phyloP scores from a whole-genome alignment of 139 green algal species.

The Tetradesmus obliquus region DNA sequence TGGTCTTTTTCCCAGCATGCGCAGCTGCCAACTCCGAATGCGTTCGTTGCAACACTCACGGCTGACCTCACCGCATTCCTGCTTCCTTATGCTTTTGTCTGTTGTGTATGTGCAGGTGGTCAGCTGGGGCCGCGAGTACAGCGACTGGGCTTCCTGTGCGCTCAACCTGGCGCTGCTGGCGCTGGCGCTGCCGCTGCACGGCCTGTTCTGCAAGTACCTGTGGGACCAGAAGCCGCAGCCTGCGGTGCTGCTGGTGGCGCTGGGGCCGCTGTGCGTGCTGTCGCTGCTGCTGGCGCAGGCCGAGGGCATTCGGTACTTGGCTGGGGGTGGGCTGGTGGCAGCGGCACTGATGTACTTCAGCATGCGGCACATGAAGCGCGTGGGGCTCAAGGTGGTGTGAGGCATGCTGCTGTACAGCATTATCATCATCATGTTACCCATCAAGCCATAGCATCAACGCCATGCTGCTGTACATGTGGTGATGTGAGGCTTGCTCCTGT shows the following conservation, averaged over 20 bases:
- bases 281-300: slow-evolving; percentile 58
- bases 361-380: slow-evolving; percentile 58
- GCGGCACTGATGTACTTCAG: slow-evolving; percentile 65
- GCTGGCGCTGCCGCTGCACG: slow-evolving; percentile 60
- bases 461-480: not conserved
- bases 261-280: slow-evolving; percentile 71
- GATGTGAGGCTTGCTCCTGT: not conserved
- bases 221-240: slow-evolving; percentile 60
- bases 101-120: not conserved
- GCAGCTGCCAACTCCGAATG: not conserved
- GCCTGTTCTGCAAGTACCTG: slow-evolving; percentile 66
- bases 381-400: slow-evolving; percentile 67
- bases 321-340: slow-evolving; percentile 52
- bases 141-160: not conserved
- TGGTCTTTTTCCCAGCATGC: not conserved
- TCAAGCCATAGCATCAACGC: not conserved
- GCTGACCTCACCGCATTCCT: not conserved
- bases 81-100: not conserved
- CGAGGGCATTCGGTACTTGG: slow-evolving; percentile 59
- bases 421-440: not conserved
- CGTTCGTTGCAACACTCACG: not conserved
- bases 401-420: not conserved
- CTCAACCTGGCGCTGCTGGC: slow-evolving; percentile 20
- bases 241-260: slow-evolving; percentile 58
- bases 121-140: not conserved